These are phyloP conservation scores for Xylariomycetidae sp. DNA, from an alignment of 2,329 filamentous ascomycete genomes.

Conservation along the genomic window DNA sequence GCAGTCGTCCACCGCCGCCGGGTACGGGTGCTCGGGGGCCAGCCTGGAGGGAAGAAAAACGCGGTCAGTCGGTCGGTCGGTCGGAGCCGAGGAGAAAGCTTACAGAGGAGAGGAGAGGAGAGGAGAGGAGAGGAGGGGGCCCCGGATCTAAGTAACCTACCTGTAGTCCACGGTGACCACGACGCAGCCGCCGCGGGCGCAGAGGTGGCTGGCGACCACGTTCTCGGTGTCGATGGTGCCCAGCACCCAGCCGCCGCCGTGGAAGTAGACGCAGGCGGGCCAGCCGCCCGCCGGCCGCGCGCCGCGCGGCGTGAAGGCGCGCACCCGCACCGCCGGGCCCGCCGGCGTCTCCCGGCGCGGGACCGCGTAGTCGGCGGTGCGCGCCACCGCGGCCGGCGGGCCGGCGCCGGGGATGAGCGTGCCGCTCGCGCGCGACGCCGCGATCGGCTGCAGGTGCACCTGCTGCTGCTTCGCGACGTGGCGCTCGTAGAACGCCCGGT, in stretches of 20 bases:
- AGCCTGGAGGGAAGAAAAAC: constrained; percentile 29
- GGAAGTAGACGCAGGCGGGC: constrained; percentile 51
- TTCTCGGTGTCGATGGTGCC: constrained; percentile 55
- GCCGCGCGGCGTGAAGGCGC: constrained; percentile 45
- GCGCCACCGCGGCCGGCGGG: background rate
- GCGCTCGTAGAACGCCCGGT: constrained; percentile 46
- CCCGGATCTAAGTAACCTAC: no score
- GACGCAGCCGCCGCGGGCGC: constrained; percentile 41
- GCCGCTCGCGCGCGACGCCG: constrained; percentile 43
- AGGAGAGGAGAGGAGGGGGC: no score
- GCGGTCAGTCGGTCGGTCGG: constrained; percentile 10
- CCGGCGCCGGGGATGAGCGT: constrained; percentile 32
- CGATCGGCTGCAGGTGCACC: constrained; percentile 48
- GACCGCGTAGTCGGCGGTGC: constrained; percentile 1
- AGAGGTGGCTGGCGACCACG: constrained; percentile 48
- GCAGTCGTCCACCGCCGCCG: constrained; percentile 50
- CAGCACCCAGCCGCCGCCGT: constrained; percentile 54
- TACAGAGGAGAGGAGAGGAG: no score
- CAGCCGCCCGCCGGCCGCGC: constrained; percentile 39
- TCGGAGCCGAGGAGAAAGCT: no score
- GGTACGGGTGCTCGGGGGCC: constrained; percentile 50
- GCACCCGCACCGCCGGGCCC: constrained; percentile 41
- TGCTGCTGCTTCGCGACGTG: constrained; percentile 44
- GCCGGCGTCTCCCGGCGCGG: constrained; percentile 35
- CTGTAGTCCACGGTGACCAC: constrained; percentile 52